Evolutionary conservation across 208 protist genomes (phyloP).

Genomic region (Wallacemonas sp.): DNA sequence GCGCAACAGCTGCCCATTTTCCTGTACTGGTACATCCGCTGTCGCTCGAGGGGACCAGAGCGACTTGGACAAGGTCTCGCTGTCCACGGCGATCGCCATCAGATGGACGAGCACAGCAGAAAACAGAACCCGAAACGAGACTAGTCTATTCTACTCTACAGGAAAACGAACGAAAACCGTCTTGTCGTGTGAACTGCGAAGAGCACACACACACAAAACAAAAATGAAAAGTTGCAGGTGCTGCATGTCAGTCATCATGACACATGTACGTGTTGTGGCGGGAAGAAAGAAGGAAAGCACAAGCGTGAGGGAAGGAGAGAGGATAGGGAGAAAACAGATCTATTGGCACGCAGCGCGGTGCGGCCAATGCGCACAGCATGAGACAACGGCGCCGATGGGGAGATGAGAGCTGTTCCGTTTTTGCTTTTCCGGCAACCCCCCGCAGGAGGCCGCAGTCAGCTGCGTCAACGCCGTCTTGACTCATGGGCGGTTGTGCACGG

Average conservation of each 20-base stretch:
- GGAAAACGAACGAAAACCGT: not conserved
- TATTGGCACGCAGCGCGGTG: too few relatives aligned
- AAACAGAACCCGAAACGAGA: not conserved
- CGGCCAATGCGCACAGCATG: too few relatives aligned
- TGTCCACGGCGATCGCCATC: constrained; percentile 12
- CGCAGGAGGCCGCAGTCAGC: too few relatives aligned
- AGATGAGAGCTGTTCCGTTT: too few relatives aligned
- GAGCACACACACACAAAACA: not conserved
- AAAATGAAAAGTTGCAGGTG: too few relatives aligned
- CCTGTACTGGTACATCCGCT: not conserved
- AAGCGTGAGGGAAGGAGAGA: not conserved
- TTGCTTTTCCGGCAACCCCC: too few relatives aligned
- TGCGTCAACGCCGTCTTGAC: too few relatives aligned
- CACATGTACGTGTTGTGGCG: not conserved
- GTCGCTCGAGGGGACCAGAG: constrained; percentile 5
- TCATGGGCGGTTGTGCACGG: too few relatives aligned
- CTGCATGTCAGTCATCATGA: not conserved
- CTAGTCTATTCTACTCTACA: not conserved
- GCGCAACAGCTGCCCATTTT: constrained; percentile 18
- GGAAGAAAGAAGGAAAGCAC: not conserved
- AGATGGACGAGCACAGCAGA: not conserved
- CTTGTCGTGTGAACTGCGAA: not conserved
- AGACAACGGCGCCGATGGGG: too few relatives aligned
- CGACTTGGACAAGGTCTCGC: constrained; percentile 4
- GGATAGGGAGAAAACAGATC: not conserved